These are phyloP conservation scores for Talaromyces wortmannii DNA, from an alignment of 495 filamentous ascomycete species.

Conservation along the genomic window DNA sequence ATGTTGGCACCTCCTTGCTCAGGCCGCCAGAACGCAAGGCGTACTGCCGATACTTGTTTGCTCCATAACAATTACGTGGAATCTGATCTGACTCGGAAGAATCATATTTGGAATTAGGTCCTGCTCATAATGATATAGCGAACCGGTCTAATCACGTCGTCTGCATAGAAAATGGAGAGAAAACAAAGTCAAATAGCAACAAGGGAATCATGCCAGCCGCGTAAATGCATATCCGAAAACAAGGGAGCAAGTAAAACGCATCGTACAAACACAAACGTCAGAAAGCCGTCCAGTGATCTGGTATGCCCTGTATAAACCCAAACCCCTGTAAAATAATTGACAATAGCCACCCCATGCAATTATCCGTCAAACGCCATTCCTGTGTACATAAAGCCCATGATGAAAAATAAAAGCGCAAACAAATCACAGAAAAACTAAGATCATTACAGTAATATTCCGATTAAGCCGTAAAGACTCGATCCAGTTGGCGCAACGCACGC, in stretches of 20 bases:
- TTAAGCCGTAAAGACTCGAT: conserved; percentile 41
- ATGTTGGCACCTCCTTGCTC: not conserved
- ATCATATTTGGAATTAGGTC: not conserved
- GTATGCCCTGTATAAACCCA: not conserved
- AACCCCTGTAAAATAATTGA: not conserved
- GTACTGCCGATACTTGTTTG: not conserved
- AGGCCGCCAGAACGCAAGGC: not conserved
- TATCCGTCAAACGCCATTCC: not conserved
- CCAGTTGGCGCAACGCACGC: conserved; percentile 57
- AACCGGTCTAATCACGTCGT: not conserved
- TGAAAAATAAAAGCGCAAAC: not conserved
- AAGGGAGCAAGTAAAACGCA: not conserved
- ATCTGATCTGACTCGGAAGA: not conserved
- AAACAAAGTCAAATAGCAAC: not conserved
- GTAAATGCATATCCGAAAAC: not conserved
- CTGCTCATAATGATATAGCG: too few species aligned
- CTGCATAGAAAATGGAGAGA: not conserved
- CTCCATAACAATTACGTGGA: not conserved
- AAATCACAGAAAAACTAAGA: not conserved
- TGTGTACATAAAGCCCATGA: not conserved
- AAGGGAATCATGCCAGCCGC: not conserved
- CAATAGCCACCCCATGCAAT: not conserved
- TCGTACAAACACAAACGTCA: not conserved
- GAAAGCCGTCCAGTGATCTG: not conserved
- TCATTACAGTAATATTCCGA: not conserved